Evolutionary conservation across 2,329 filamentous ascomycete species (phyloP).

Genomic region (Monosporascus sp.): DNA sequence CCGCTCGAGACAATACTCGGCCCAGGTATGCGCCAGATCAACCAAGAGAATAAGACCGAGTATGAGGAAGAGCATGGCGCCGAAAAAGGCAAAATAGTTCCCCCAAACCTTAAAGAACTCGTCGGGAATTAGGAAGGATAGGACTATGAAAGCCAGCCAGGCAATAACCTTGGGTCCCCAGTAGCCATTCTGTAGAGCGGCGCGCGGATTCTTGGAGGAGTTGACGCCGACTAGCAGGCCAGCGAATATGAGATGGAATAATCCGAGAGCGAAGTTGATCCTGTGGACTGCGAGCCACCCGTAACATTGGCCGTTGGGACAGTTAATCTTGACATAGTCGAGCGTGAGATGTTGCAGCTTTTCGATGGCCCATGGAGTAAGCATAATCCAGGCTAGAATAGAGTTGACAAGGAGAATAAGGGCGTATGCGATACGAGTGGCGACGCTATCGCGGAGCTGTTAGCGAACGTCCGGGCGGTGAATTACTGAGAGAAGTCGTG

Average conservation of each 20-base stretch:
- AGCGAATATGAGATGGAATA: conserved; percentile 87
- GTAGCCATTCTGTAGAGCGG: conserved; percentile 92
- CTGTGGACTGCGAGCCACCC: conserved; percentile 95
- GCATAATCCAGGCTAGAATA: conserved; percentile 97
- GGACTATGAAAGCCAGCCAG: conserved; percentile 80
- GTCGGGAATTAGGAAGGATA: conserved; percentile 95
- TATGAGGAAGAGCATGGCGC: conserved; percentile 89
- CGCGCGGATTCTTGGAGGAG: conserved; percentile 81
- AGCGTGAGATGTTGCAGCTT: conserved; percentile 89
- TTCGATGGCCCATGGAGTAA: conserved; percentile 96
- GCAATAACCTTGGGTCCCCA: conserved; percentile 94
- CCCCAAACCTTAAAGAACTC: conserved; percentile 93
- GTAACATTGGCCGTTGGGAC: conserved; percentile 83
- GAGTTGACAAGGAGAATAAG: conserved; percentile 94
- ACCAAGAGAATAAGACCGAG: conserved; percentile 89
- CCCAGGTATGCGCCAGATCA: conserved; percentile 94
- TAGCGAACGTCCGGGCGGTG: conserved; percentile 7
- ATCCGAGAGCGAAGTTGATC: conserved; percentile 93
- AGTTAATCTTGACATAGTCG: conserved; percentile 94
- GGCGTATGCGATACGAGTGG: conserved; percentile 93
- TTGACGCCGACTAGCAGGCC: conserved; percentile 80
- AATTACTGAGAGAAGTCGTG: not conserved
- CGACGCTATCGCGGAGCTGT: conserved; percentile 57
- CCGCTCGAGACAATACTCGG: conserved; percentile 89
- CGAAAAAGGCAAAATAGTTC: conserved; percentile 83